Percentiles rank a stretch among this genome's conserved stretches.
Conservation (phyloP, 169 alveolate genomes). For the Plasmodium gaboni region DNA sequence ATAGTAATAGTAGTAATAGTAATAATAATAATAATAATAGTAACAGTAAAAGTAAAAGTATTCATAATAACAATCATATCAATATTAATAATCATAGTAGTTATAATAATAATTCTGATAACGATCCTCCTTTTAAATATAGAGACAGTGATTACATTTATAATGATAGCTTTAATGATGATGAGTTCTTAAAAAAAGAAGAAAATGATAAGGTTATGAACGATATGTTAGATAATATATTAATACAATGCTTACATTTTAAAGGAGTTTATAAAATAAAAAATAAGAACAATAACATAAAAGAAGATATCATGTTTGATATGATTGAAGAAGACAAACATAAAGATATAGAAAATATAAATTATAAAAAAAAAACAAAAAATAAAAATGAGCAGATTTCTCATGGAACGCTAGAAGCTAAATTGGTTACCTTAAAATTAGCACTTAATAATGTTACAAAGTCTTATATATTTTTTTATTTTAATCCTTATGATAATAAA, state of each 20-base stretch:
- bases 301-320: neutral
- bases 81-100: neutral
- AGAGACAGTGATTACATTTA: neutral
- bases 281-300: neutral
- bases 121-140: neutral
- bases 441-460: constrained; percentile 36
- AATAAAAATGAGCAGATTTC: neutral
- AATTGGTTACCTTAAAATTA: constrained; percentile 52
- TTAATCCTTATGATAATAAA: constrained; percentile 14
- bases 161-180: neutral
- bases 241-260: constrained; percentile 48
- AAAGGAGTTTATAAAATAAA: constrained; percentile 29
- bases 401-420: constrained; percentile 29
- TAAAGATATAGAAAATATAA: neutral
- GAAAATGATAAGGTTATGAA: neutral
- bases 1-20: too few species aligned
- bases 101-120: neutral
- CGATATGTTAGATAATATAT: constrained; percentile 23
- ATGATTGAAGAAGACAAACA: neutral
- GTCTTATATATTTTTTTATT: constrained; percentile 39
- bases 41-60: too few species aligned
- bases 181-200: too few species aligned
- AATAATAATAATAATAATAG: too few species aligned
- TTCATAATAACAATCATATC: neutral
- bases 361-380: neutral